These are phyloP conservation scores for Triticum urartu DNA, from an alignment of 176 grass and related monocot genomes.

Conservation along the genomic window DNA sequence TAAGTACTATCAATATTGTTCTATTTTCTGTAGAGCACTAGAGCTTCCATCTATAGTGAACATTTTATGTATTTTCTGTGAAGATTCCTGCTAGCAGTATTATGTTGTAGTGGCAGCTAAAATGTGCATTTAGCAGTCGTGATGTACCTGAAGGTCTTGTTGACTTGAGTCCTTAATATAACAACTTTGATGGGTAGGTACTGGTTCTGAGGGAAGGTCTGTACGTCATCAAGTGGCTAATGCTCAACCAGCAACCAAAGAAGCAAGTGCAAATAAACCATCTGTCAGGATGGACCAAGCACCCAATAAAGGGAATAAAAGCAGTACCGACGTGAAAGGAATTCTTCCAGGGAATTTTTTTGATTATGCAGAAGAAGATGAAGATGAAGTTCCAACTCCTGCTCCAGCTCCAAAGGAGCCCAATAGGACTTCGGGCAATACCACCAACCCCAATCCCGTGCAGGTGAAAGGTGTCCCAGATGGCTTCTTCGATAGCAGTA, in stretches of 20 bases:
- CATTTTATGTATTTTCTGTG: background rate
- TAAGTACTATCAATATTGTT: background rate
- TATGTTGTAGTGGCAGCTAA: background rate
- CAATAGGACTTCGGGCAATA: conserved; percentile 32
- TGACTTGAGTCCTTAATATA: conserved; percentile 9
- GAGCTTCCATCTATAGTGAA: background rate
- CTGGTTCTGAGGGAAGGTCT: conserved; percentile 45
- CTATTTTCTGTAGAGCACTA: background rate
- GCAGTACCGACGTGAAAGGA: conserved; percentile 27
- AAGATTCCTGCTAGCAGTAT: background rate
- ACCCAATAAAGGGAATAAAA: conserved; percentile 32
- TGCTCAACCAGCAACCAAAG: conserved; percentile 28
- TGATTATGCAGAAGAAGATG: conserved; percentile 48
- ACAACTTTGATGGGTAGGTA: conserved; percentile 48
- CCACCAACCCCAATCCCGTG: conserved; percentile 19
- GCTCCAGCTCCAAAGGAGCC: conserved; percentile 48
- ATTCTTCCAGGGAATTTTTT: conserved; percentile 54
- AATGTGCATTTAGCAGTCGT: background rate
- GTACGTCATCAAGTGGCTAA: conserved; percentile 32
- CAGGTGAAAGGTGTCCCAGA: conserved; percentile 64
- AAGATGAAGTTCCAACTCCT: conserved; percentile 41
- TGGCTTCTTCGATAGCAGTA: conserved; percentile 60
- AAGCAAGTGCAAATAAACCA: conserved; percentile 37
- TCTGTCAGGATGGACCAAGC: conserved; percentile 33
- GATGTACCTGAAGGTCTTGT: conserved; percentile 4